Percentiles rank a stretch among this genome's conserved stretches.
Evolutionary conservation across 2,329 filamentous ascomycete genomes (phyloP).

Genomic region (Fusarium bulbicola): DNA sequence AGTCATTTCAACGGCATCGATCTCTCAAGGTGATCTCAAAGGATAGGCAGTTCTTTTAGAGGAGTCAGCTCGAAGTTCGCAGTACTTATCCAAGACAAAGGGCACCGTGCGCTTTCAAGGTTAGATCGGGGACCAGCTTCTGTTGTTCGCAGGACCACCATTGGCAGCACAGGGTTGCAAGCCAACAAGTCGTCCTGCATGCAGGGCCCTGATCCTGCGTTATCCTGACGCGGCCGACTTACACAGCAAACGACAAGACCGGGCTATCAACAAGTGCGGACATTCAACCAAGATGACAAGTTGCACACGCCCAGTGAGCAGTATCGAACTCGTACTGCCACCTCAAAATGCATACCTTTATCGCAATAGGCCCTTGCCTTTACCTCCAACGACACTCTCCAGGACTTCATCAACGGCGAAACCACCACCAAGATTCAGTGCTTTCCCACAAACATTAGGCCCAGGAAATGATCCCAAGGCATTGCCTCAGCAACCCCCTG

Average conservation of each 20-base stretch:
- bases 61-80: conserved; percentile 4
- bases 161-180: conserved; percentile 16
- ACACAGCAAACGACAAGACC: background rate
- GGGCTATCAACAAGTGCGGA: background rate
- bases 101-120: conserved; percentile 13
- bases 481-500: conserved; percentile 25
- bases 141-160: conserved; percentile 7
- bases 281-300: conserved; percentile 20
- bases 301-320: conserved; percentile 22
- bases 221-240: background rate
- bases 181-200: conserved; percentile 22
- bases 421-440: conserved; percentile 23
- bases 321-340: conserved; percentile 31
- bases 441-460: conserved; percentile 26
- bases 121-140: conserved; percentile 12
- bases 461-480: conserved; percentile 34
- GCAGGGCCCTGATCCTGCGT: conserved; percentile 19
- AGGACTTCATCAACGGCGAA: conserved; percentile 16
- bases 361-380: conserved; percentile 30
- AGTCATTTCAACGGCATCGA: background rate
- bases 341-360: conserved; percentile 39
- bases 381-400: conserved; percentile 26
- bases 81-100: conserved; percentile 14
- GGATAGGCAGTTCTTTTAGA: background rate
- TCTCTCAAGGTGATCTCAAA: background rate